Base-by-base conservation (phyloP, 1,284 basidiomycete genomes). In the Xanthoconium separans region DNA sequence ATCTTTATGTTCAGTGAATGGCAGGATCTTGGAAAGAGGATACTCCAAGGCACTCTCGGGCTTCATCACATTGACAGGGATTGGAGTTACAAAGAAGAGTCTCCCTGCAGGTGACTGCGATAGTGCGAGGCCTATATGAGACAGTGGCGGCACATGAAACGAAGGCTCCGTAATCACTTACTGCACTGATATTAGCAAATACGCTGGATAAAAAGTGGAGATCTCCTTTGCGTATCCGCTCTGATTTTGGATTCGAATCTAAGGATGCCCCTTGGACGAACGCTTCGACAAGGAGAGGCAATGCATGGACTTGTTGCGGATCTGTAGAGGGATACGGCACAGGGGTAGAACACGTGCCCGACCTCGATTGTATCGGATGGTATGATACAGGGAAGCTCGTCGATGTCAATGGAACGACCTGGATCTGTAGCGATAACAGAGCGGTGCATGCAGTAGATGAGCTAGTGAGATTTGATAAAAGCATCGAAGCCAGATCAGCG, bases 401-500 rank as follows among this genome's bases (percentile, higher is more conserved):
- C 42, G 73, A 74, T 43, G 70, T 66, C 61, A 79, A 77, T 8
- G 76, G 74, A 16, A 93, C 75, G 47, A 94, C 76, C 2, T 84
- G 73, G 47, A 95, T 77, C 52, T 81, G 83, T 33, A 95, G 75
- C 3, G 78, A 76, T 4, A 95, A 76, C 11, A 98, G 74, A 2
- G 79, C 71, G 4, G 84, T 76, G 58, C 89, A 88, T 47, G 91
- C 81, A 0, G 81, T 75, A 6, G 92, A 80, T 50, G 92, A 85
- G 13, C 91, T 84, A 15, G 94, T 93, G 42, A 98, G 77, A 73
- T 99, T 99, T 18, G 95, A 98, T 7, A 99, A 81, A 1, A 99
- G 80, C 97, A 99, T 99, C 31, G 93, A 86, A 1, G 95, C 94
- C 11, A 98, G 83, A 74, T 98, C 96, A 31, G 95, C 93, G 18